Base-by-base conservation (phyloP, 176 grass and related monocot species). In the Oryza nivara region DNA sequence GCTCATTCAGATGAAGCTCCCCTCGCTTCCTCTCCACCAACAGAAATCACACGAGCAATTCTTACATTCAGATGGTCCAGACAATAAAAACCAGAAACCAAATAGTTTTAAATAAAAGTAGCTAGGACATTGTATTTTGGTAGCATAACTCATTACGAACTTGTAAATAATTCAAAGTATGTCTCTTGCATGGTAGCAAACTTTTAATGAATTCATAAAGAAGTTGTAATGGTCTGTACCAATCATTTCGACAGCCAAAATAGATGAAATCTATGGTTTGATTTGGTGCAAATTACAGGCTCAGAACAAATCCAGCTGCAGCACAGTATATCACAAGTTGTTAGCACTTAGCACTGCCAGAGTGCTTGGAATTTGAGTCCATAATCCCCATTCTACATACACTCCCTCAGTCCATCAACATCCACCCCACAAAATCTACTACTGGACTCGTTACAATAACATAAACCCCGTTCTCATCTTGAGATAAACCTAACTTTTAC, bases 1-100 rank as follows among this genome's bases (percentile, higher is more conserved):
- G 60, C 38, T n/a, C 8, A 10, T 65, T 73, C 73, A 58, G 54
- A 58, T 58, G 54, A 63, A 23, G 3, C 58, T 23, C 58, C 20
- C 58, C 58, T 58, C 52, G 0, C 20, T 63, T 63, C 58, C n/a
- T 63, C n/a, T 63, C 58, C 58, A 63, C 20, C 20, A 1, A 63
- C n/a, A 63, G 58, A n/a, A 63, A 63, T 23, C 58, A 63, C 13
- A 28, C 20, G 17, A 43, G 23, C 9, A 71, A 49, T 34, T 11
- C 20, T 34, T 78, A 47, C 14, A 77, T 5, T 52, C 8, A 35
- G 17, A 67, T 43, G 10, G 44, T 15, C 34, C 48, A 70, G 54
- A 88, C 25, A 79, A 36, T 67, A 6, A 0, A 68, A 56, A 35
- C 44, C 15, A 74, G 15, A 73, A 67, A 78, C 35, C 65, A 72